Percentiles rank a stretch among this genome's conserved stretches.
These are phyloP conservation scores for Chrysochromulina tobinii DNA, from an alignment of 78 protist genomes.

Conservation along the genomic window DNA sequence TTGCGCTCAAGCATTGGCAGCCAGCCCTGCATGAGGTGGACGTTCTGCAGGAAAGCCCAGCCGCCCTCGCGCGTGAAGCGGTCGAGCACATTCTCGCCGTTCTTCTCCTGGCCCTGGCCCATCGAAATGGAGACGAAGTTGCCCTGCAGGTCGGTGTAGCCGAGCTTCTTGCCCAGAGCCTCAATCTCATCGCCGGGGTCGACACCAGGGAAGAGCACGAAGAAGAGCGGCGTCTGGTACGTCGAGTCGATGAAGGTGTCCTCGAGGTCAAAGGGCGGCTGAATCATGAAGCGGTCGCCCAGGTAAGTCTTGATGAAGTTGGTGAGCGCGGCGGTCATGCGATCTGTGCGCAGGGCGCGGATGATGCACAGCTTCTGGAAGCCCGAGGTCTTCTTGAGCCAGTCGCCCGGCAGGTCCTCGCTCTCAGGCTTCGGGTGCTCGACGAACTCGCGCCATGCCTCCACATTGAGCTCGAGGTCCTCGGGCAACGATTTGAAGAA, in stretches of 20 bases:
- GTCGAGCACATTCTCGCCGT: conserved; percentile 68
- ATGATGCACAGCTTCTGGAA: conserved; percentile 58
- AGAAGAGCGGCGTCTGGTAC: conserved; percentile 51
- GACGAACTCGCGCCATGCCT: conserved; percentile 63
- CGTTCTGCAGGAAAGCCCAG: conserved; percentile 67
- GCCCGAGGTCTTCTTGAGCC: not conserved
- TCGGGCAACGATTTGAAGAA: conserved; percentile 22
- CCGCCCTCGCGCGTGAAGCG: conserved; percentile 50
- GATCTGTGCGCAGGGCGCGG: conserved; percentile 63
- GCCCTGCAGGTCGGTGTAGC: conserved; percentile 40
- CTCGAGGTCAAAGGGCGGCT: conserved; percentile 36
- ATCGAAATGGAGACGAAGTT: conserved; percentile 54
- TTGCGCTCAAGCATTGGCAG: conserved; percentile 63
- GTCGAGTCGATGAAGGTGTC: conserved; percentile 49
- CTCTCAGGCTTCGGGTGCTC: conserved; percentile 58
- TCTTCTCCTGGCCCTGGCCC: conserved; percentile 76
- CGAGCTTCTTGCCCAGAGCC: conserved; percentile 35
- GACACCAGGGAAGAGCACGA: conserved; percentile 71
- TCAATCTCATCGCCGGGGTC: conserved; percentile 62
- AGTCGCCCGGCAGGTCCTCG: conserved; percentile 63
- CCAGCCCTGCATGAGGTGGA: conserved; percentile 69
- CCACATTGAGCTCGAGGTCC: conserved; percentile 53
- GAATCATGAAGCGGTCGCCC: conserved; percentile 43
- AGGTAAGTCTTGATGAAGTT: not conserved
- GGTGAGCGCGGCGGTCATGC: conserved; percentile 57